Evolutionary conservation across 768 basidiomycete genomes (phyloP), one percentile per base, ranked within the genome.

Genomic region (Termitomyces sp.): DNA sequence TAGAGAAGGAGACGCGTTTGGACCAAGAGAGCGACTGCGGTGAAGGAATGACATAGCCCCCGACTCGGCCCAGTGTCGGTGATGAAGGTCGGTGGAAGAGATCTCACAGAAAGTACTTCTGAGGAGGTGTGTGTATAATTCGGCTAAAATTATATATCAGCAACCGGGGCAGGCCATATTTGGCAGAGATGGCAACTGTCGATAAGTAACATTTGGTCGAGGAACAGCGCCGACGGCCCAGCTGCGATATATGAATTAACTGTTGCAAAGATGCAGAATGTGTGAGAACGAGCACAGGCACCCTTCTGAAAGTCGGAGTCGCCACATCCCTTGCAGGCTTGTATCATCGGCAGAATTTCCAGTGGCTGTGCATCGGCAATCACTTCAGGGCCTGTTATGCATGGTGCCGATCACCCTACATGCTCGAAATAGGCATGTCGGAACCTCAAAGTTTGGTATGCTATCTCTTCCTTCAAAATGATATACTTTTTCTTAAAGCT

Each of bases 181-280:
- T 60, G 61, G 57, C 48, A 58, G 41, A 43, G 43, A 59, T 60
- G 59, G 59, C 59, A 63, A 63, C 55, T 52, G 49, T 52, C 58
- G 54, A 54, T 57, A 43, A 30, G 41, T 6, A 19, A 17, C 35
- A 37, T 37, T 37, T 30, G 2, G 25, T 16, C 32, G 8, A 47
- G 19, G 12, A n/a, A 46, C 27, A 48, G 23, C 21, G 4, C 17
- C 14, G 12, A 49, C 21, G 37, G 21, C 47, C n/a, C 30, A 47
- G 14, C 7, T 47, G 11, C 21, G n/a, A 47, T 30, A 11, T 17
- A 6, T 44, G 16, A 32, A 46, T 43, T 17, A 23, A 32, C 16
- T 32, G 27, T 32, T 16, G 23, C 39, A 32, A 17, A 19, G 57
- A 41, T 41, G 41, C 35, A 44, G 40, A 35, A 54, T 17, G 28